Percentiles rank a stretch among this genome's conserved stretches.
Conservation (phyloP, 2,329 filamentous ascomycete species). For the Chaetomiaceae sp. region DNA sequence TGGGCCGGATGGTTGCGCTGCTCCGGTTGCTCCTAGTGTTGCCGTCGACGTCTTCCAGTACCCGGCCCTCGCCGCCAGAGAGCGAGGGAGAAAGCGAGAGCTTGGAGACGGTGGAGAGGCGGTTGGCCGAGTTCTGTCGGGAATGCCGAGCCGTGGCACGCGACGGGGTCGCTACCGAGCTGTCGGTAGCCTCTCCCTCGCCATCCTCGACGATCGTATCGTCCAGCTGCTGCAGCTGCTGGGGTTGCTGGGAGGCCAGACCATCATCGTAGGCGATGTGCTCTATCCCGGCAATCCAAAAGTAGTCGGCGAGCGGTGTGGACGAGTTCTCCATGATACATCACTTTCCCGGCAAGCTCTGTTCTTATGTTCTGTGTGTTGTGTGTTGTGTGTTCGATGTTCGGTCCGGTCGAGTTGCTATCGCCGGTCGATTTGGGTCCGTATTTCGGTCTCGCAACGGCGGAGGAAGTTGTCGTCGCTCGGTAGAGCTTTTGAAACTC, state of each 20-base stretch:
- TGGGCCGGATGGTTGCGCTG: conserved; percentile 58
- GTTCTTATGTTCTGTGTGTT: background rate
- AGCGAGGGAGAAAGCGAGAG: conserved; percentile 33
- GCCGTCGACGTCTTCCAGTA: conserved; percentile 55
- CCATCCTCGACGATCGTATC: conserved; percentile 60
- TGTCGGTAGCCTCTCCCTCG: conserved; percentile 44
- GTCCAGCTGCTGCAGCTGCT: conserved; percentile 30
- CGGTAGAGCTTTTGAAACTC: background rate
- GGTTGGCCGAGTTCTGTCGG: conserved; percentile 56
- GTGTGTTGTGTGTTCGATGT: background rate
- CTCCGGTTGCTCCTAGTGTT: conserved; percentile 61
- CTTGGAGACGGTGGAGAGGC: conserved; percentile 47
- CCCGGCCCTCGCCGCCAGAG: conserved; percentile 40
- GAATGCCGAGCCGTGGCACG: conserved; percentile 52
- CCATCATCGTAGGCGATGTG: conserved; percentile 59
- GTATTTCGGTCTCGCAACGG: background rate
- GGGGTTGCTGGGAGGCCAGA: conserved; percentile 4
- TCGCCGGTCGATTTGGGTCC: conserved; percentile 3
- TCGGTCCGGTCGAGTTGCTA: background rate
- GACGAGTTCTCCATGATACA: conserved; percentile 57
- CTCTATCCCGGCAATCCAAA: conserved; percentile 71
- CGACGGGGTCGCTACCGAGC: conserved; percentile 29
- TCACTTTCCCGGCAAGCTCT: conserved; percentile 12
- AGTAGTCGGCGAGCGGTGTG: conserved; percentile 67
- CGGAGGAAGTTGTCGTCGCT: background rate